These are phyloP conservation scores for Teunomyces gatunensis DNA, from an alignment of 805 yeast genomes.

Conservation along the genomic window DNA sequence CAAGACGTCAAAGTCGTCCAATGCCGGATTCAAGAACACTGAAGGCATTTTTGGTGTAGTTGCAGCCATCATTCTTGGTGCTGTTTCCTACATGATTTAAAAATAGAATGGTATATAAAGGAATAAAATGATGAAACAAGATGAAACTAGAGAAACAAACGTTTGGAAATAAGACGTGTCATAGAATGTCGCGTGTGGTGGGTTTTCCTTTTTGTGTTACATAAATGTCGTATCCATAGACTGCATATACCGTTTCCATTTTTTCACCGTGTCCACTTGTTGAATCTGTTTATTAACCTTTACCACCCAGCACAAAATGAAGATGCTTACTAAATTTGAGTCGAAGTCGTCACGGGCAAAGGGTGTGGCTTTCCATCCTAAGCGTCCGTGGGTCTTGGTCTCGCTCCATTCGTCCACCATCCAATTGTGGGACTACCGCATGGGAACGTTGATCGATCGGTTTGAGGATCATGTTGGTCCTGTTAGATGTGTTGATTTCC, in stretches of 20 bases:
- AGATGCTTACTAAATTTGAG: slow-evolving; percentile 65
- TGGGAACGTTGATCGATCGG: slow-evolving; percentile 96
- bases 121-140: background rate
- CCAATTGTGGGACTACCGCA: slow-evolving; percentile 98
- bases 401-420: slow-evolving; percentile 97
- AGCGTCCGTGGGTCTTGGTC: slow-evolving; percentile 93
- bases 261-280: slow-evolving; percentile 4
- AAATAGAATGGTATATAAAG: background rate
- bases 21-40: slow-evolving; percentile 2
- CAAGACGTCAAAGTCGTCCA: background rate
- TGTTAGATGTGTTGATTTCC: slow-evolving; percentile 92
- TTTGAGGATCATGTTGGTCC: slow-evolving; percentile 99
- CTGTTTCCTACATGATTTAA: slow-evolving; percentile 14
- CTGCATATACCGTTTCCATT: background rate
- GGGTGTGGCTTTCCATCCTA: slow-evolving; percentile 96
- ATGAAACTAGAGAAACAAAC: background rate
- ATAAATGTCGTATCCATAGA: background rate
- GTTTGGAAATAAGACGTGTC: background rate
- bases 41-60: slow-evolving; percentile 17
- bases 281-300: slow-evolving; percentile 1
- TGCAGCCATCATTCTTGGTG: slow-evolving; percentile 20
- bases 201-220: background rate
- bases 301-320: slow-evolving; percentile 14
- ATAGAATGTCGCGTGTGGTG: background rate
- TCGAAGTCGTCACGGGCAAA: slow-evolving; percentile 97